Base-by-base conservation (phyloP, 768 basidiomycete species). In the Termitomyces bulborhizus region DNA sequence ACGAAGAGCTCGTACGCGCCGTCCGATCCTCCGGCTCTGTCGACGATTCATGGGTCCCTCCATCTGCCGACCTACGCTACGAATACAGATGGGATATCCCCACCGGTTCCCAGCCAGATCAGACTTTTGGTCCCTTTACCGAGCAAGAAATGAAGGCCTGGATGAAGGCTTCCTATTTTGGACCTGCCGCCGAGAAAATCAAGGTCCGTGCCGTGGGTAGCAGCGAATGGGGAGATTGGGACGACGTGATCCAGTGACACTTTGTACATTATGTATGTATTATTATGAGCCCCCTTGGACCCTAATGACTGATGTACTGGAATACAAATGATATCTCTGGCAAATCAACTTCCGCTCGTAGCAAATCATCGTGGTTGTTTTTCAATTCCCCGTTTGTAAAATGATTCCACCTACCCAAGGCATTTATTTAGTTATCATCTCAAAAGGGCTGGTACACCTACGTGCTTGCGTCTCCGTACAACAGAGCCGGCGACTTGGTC, bases 391-490 rank as follows among this genome's bases (percentile, higher is more conserved):
- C 73, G 62, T 97, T 98, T 3, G 90, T 90, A 67, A 93, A 94
- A 66, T 99, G 97, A 68, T 99, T 98, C 97, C 97, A 98, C 27
- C 95, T 97, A 65, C 29, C 32, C 12, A 41, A 26, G 11, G 7
- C 43, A 42, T 63, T 12, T 57, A 44, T 16, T 15, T 13, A 12
- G 1, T 13, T 21, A 47, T 32, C 46, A 0, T 34, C 50, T 21
- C 32, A 15, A 26, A 15, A 41, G 13, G 51, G 11, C 9, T 21
- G 24, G 39, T 59, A 49, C 6, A 85, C 94, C 57, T 79, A 94
- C 92, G 95, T 90, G 88, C 92, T 95, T 2, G 91, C 93, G 68
- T 99, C 97, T 15, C 97, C 97, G 61, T 98, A 98, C 15, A 99
- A 68, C 63, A 98, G 68, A 0, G 92, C 94, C 2, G 86, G 84